These are phyloP conservation scores for Aphanomyces stellatus DNA, from an alignment of 352 stramenopile species.

Conservation along the genomic window DNA sequence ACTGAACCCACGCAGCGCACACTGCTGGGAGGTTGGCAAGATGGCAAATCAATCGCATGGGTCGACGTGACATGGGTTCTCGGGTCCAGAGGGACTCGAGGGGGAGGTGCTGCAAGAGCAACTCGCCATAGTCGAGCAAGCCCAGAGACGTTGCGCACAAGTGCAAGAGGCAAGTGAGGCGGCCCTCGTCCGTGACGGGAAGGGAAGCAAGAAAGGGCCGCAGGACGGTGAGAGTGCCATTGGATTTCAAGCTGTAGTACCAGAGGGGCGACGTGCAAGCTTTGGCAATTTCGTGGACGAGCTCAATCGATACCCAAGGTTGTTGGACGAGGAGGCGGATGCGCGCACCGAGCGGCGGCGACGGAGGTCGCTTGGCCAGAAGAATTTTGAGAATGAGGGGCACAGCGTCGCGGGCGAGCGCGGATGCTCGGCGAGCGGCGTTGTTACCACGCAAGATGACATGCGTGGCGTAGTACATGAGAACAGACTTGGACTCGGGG, in stretches of 20 bases:
- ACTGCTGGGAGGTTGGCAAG: neutral
- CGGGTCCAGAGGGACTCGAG: neutral
- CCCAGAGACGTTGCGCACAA: neutral
- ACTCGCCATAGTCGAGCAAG: neutral
- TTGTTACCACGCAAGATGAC: neutral
- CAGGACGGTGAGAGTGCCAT: neutral
- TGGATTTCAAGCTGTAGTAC: neutral
- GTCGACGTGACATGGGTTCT: too few species aligned
- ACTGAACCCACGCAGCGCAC: neutral
- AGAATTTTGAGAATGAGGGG: neutral
- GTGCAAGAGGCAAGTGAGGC: neutral
- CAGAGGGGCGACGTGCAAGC: neutral
- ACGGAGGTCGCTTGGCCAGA: too few species aligned
- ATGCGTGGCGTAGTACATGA: neutral
- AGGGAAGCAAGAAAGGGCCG: neutral
- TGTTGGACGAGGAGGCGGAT: too few species aligned
- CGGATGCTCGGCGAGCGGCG: too few species aligned
- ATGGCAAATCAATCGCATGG: neutral
- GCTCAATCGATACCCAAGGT: neutral
- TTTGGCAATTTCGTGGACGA: neutral
- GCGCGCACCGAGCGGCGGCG: too few species aligned
- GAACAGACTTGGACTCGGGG: neutral
- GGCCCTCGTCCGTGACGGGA: neutral
- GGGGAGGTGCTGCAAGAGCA: neutral
- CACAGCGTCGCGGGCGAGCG: neutral